These are phyloP conservation scores for Alternaria sp. DNA, from an alignment of 2,329 filamentous ascomycete genomes.

Conservation along the genomic window DNA sequence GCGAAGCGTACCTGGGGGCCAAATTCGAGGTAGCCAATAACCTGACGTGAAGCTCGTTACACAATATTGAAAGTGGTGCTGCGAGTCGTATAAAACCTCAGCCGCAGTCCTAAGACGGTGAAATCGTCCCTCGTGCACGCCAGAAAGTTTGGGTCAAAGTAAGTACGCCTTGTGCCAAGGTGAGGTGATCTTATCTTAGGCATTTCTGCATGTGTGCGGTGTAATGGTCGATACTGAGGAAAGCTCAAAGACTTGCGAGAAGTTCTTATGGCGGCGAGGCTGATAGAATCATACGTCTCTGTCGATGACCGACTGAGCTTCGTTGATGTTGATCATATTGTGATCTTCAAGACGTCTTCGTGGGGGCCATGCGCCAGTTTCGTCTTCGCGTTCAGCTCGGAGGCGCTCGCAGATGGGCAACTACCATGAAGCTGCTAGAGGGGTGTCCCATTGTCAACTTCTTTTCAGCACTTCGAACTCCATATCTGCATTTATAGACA, in stretches of 20 bases:
- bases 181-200: not conserved
- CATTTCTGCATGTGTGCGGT: not conserved
- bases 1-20: constrained; percentile 3
- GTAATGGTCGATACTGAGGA: not conserved
- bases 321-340: not conserved
- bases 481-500: not conserved
- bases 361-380: not conserved
- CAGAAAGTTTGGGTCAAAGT: not conserved
- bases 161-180: constrained; percentile 1
- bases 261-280: not conserved
- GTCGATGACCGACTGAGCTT: not conserved
- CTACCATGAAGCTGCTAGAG: not conserved
- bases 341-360: not conserved
- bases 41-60: not conserved
- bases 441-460: not conserved
- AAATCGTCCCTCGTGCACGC: not conserved
- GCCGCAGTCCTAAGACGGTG: not conserved
- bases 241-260: not conserved
- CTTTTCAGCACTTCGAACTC: not conserved
- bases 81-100: not conserved
- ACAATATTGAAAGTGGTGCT: not conserved
- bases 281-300: not conserved
- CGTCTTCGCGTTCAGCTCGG: not conserved
- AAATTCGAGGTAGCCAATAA: not conserved
- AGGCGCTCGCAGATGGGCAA: not conserved